These are phyloP conservation scores for Brachypodium distachyon DNA, from an alignment of 202 grass and related monocot genomes.

Conservation along the genomic window DNA sequence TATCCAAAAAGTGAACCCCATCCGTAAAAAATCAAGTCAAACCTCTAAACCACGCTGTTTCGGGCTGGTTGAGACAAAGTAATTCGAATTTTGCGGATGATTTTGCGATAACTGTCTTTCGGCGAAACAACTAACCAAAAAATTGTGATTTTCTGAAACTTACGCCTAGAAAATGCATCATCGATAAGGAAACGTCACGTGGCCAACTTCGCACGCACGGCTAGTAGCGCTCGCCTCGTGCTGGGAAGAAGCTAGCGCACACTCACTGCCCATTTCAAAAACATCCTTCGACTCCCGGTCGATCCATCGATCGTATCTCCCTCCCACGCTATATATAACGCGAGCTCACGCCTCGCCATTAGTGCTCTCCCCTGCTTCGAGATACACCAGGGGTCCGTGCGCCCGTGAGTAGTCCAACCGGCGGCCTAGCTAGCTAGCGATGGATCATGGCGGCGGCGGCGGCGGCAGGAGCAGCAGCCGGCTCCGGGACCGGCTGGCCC, in stretches of 20 bases:
- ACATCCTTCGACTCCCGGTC: not conserved
- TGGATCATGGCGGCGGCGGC: not conserved
- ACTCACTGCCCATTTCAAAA: slow-evolving; percentile 14
- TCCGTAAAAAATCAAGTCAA: too few relatives aligned
- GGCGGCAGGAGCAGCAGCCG: slow-evolving; percentile 32
- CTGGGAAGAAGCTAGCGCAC: not conserved
- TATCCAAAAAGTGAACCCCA: too few relatives aligned
- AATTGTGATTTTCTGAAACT: too few relatives aligned
- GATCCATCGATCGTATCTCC: too few relatives aligned
- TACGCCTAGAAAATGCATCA: too few relatives aligned
- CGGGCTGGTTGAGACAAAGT: too few relatives aligned
- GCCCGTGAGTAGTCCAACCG: not conserved
- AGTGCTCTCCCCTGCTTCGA: not conserved
- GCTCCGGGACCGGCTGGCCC: slow-evolving; percentile 47
- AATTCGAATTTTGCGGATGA: too few relatives aligned
- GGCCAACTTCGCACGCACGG: not conserved
- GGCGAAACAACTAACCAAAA: too few relatives aligned
- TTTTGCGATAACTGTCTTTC: too few relatives aligned
- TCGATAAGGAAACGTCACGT: not conserved
- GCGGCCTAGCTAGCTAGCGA: not conserved
- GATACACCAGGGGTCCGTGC: not conserved
- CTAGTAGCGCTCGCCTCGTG: slow-evolving; percentile 1
- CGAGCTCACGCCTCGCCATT: not conserved
- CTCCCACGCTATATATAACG: slow-evolving; percentile 19
- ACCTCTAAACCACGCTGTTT: too few relatives aligned